These are phyloP conservation scores for Colletotrichum theobromicola DNA, from an alignment of 2,329 filamentous ascomycete genomes.

Conservation along the genomic window DNA sequence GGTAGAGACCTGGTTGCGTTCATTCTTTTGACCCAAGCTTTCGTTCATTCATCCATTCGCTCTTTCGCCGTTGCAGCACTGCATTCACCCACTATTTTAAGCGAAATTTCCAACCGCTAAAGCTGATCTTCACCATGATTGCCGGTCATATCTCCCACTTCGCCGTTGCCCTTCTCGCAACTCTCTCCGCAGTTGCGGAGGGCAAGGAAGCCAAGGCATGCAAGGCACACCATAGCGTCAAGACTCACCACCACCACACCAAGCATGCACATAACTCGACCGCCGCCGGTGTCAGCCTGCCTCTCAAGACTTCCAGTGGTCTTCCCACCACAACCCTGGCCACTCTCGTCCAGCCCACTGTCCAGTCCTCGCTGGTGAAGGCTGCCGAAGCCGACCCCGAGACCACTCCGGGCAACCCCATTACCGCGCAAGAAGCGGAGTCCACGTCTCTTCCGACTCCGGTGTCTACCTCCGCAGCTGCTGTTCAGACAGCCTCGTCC, in stretches of 20 bases:
- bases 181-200: not conserved
- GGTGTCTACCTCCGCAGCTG: not conserved
- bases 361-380: not conserved
- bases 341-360: not conserved
- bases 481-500: not conserved
- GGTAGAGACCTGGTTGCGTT: not conserved
- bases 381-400: not conserved
- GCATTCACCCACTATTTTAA: rapidly evolving
- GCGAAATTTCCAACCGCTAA: not conserved
- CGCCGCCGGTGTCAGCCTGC: not conserved
- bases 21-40: not conserved
- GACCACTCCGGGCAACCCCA: not conserved
- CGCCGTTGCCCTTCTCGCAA: not conserved
- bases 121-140: not conserved
- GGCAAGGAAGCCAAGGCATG: not conserved
- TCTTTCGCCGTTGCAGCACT: not conserved
- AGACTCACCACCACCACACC: not conserved
- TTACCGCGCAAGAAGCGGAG: not conserved
- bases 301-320: not conserved
- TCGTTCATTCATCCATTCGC: not conserved
- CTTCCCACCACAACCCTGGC: not conserved
- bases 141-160: not conserved
- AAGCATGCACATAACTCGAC: not conserved
- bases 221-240: not conserved
- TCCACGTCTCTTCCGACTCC: not conserved